Base-by-base conservation (phyloP, 768 basidiomycete species). In the Tephrocybe sp. region DNA sequence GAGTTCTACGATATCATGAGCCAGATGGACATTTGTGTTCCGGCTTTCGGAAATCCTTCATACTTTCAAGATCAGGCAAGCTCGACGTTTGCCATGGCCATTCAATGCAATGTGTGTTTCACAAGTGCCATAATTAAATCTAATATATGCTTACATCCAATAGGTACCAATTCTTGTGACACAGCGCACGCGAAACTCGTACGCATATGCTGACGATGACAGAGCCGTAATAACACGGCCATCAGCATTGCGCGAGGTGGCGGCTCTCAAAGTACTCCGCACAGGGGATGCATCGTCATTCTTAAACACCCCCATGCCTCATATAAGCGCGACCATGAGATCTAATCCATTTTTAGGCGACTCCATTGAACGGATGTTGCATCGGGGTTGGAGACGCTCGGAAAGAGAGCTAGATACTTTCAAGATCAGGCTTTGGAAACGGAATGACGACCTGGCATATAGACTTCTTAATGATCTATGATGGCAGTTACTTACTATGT, bases 91-190 rank as follows among this genome's bases (percentile, higher is more conserved):
- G 70, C 65, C 2, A 68, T 74, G 64, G 68, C 70, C 19, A 54
- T 71, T 5, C 67, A 74, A 56, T 69, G 68, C 44, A 60, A 71
- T 57, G 73, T 74, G 47, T 13, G 66, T 43, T 26, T 47, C 34
- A 28, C 19, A 30, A 31, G n/a, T 54, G 34, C 36, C 44, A 39
- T 19, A 16, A 12, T 5, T 6, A 6, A 27, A n/a, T n/a, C n/a
- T n/a, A n/a, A n/a, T n/a, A n/a, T n/a, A n/a, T n/a, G 18, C 9
- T 22, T 25, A 28, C 16, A 22, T 31, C 21, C 16, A 19, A 8
- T 49, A 71, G 69, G 64, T 73, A 5, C 73, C 74, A 11, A 63
- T 74, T n/a, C 64, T 76, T 21, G 67, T 69, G 25, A 76, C 72
- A 2, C 59, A 63, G 15, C 73, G 70, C 49, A 71, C 69, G 31